Evolutionary conservation across 1,284 basidiomycete genomes (phyloP), one percentile per base, ranked within the genome.

Genomic region (Neotropicomus parvogracilis): DNA sequence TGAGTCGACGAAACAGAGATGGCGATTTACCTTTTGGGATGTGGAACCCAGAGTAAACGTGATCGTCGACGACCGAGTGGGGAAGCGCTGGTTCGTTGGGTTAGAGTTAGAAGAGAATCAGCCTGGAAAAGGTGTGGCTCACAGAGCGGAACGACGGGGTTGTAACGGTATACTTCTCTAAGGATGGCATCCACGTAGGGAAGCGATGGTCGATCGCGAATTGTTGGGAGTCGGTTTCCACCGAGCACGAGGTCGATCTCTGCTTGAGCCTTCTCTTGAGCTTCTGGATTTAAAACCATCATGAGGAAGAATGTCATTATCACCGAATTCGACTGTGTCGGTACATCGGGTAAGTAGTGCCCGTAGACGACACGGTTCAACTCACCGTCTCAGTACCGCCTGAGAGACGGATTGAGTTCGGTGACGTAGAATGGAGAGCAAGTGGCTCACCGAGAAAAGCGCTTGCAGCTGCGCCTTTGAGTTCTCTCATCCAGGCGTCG

Each of bases 161-260:
- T 27, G 28, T 40, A 40, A 6, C 39, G 27, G 6, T 31, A 31
- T 21, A 21, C 19, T 45, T 72, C 71, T 20, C 61, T 51, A 6
- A 63, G 39, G 5, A 65, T 45, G 5, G 66, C 64, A 13, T 65
- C 59, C 0, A 73, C 33, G 37, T 67, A 68, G 5, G 66, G 66
- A 11, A 72, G 53, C 1, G 27, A 39, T 8, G 54, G 46, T 6
- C 55, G 45, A 47, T 73, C 70, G 2, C 50, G 46, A 20, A 70
- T 20, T 6, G 40, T 32, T 3, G 40, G 29, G 8, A 41, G 20
- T 14, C 31, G 28, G 1, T 32, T 20, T 6, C 19, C 38, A 3
- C 64, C 62, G 1, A 70, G 52, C 1, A 72, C 59, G 9, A 27
- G 27, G 29, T 72, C 67, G 6, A 74, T 54, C 37, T 73, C 63